phyloP scores from a whole-genome alignment of 2,329 filamentous ascomycete genomes.

The Trichophyton rubrum region DNA sequence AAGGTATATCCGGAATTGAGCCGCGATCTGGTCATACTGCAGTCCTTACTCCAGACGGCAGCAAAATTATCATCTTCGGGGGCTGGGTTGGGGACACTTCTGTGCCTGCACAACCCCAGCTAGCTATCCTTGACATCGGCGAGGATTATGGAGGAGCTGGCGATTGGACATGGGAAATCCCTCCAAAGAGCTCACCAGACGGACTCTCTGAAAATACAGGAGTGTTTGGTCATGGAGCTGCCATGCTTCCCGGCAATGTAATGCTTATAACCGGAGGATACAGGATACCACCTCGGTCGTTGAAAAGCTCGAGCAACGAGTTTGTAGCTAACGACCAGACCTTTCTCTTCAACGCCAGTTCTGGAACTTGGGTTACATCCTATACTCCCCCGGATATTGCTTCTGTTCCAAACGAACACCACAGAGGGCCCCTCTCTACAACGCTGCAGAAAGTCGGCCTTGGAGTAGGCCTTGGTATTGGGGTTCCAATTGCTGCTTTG shows the following conservation, averaged over 20 bases:
- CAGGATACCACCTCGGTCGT: constrained; percentile 32
- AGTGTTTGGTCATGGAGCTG: constrained; percentile 49
- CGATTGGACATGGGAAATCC: constrained; percentile 35
- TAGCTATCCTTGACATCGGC: constrained; percentile 64
- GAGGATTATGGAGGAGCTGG: constrained; percentile 51
- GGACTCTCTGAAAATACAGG: constrained; percentile 36
- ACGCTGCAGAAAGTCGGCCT: constrained; percentile 43
- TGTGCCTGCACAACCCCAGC: constrained; percentile 66
- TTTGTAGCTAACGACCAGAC: constrained; percentile 32
- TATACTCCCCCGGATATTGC: constrained; percentile 40
- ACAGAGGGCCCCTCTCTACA: constrained; percentile 18
- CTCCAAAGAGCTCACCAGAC: constrained; percentile 24
- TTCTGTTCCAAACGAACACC: constrained; percentile 14
- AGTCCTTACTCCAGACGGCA: constrained; percentile 65
- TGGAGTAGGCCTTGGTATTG: constrained; percentile 54
- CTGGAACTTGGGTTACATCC: constrained; percentile 44
- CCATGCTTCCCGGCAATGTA: constrained; percentile 48
- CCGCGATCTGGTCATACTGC: constrained; percentile 83
- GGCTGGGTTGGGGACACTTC: constrained; percentile 81
- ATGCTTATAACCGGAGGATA: constrained; percentile 52
- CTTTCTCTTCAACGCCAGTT: constrained; percentile 51
- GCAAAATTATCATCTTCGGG: constrained; percentile 64
- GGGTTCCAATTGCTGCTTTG: constrained; percentile 40
- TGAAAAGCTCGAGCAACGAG: constrained; percentile 25
- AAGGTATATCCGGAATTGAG: constrained; percentile 46